Percentiles rank a stretch among this genome's conserved stretches.
Conservation (phyloP, 2,329 filamentous ascomycete species). For the Botrytis squamosa region DNA sequence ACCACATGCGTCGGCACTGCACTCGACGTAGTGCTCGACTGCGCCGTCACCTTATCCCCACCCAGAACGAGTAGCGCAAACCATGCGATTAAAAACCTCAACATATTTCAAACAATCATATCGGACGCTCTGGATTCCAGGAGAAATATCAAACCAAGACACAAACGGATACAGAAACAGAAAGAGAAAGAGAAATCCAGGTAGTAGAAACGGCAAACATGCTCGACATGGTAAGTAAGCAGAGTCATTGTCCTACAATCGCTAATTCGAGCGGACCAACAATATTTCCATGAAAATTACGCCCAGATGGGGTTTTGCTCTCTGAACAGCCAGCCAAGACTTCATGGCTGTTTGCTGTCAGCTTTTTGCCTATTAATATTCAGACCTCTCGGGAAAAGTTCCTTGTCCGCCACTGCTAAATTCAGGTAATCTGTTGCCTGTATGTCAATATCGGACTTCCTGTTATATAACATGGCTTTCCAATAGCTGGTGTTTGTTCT, state of each 20-base stretch:
- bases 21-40: constrained; percentile 12
- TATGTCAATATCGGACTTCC: background rate
- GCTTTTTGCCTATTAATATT: background rate
- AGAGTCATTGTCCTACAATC: constrained; percentile 10
- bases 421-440: background rate
- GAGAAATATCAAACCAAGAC: background rate
- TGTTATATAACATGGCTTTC: background rate
- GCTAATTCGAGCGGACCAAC: constrained; percentile 8
- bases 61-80: constrained; percentile 3
- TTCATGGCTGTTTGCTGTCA: constrained; percentile 14
- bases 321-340: constrained; percentile 1
- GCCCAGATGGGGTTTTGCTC: background rate
- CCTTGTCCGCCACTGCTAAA: background rate
- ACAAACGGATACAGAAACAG: background rate
- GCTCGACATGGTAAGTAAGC: background rate
- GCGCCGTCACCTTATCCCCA: constrained; percentile 9
- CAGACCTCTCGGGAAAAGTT: background rate
- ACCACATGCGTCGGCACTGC: constrained; percentile 12
- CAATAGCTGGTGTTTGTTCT: background rate
- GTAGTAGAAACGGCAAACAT: background rate
- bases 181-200: background rate
- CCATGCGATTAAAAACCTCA: background rate
- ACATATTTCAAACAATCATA: constrained; percentile 12
- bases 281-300: background rate
- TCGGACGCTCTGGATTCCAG: background rate